Conservation (phyloP, 2,329 filamentous ascomycete genomes). For the Lachnellula hyalina region DNA sequence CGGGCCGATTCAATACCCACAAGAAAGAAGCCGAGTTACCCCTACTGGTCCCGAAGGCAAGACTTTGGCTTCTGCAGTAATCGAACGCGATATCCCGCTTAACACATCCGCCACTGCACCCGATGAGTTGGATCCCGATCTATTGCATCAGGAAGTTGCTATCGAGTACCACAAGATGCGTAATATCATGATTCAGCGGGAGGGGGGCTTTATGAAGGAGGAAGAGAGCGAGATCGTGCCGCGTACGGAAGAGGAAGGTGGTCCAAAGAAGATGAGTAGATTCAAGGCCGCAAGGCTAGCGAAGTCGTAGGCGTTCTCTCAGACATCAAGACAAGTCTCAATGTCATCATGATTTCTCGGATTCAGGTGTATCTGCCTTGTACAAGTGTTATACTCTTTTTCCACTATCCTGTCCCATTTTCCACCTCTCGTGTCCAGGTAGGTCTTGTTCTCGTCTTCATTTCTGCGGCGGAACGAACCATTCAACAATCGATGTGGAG, state of each 20-base stretch:
- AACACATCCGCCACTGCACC: constrained; percentile 38
- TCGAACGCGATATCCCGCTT: constrained; percentile 45
- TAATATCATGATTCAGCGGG: constrained; percentile 74
- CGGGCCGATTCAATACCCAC: constrained; percentile 21
- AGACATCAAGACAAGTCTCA: not conserved
- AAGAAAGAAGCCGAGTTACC: constrained; percentile 16
- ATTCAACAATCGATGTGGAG: constrained; percentile 49
- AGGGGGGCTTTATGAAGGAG: constrained; percentile 75
- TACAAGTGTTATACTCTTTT: no score
- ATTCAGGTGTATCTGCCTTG: not conserved
- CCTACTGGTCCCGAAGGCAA: constrained; percentile 36
- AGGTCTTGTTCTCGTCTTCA: not conserved
- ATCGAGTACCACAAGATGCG: constrained; percentile 78
- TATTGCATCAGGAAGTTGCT: constrained; percentile 72
- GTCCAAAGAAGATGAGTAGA: constrained; percentile 59
- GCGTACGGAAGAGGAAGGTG: constrained; percentile 60
- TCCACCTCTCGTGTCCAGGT: not conserved
- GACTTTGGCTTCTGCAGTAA: constrained; percentile 53
- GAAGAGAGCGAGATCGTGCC: constrained; percentile 59
- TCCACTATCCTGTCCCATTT: not conserved
- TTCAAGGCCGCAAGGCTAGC: constrained; percentile 68
- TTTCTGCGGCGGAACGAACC: constrained; percentile 35
- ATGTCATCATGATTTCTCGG: not conserved
- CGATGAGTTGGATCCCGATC: constrained; percentile 65
- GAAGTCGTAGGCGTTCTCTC: constrained; percentile 36